Evolutionary conservation across 495 filamentous ascomycete genomes (phyloP).

Genomic region (Xylaria castorea): DNA sequence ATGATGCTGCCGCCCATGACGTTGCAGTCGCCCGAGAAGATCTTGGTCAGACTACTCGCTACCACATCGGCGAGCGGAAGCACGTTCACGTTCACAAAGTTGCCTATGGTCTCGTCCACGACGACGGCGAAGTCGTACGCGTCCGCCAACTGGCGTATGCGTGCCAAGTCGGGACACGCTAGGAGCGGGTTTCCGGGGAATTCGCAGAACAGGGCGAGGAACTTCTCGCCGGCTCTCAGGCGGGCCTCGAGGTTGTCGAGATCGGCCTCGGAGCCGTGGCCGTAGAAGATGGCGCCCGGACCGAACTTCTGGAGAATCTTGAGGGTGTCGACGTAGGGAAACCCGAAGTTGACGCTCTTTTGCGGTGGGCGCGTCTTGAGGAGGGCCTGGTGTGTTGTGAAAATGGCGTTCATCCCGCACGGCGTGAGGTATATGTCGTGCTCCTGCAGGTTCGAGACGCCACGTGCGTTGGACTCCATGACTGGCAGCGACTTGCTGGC

Average conservation of each 20-base stretch:
- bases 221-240: slow-evolving; percentile 74
- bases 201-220: slow-evolving; percentile 89
- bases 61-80: slow-evolving; percentile 88
- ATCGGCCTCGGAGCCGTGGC: slow-evolving; percentile 79
- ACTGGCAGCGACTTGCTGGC: slow-evolving; percentile 42
- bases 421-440: slow-evolving; percentile 90
- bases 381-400: slow-evolving; percentile 79
- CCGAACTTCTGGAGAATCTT: slow-evolving; percentile 96
- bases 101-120: slow-evolving; percentile 95
- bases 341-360: slow-evolving; percentile 80
- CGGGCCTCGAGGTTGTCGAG: slow-evolving; percentile 83
- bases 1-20: slow-evolving; percentile 95
- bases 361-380: slow-evolving; percentile 62
- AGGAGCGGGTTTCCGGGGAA: slow-evolving; percentile 93
- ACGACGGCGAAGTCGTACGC: slow-evolving; percentile 88
- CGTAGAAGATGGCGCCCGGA: slow-evolving; percentile 89
- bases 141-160: slow-evolving; percentile 81
- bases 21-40: slow-evolving; percentile 96
- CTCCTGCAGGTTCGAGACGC: slow-evolving; percentile 76
- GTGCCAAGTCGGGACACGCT: slow-evolving; percentile 78
- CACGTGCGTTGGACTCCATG: slow-evolving; percentile 55
- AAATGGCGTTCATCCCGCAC: slow-evolving; percentile 94
- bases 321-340: slow-evolving; percentile 95
- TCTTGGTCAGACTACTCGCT: slow-evolving; percentile 92
- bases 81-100: slow-evolving; percentile 93